A percentile compares a stretch with the other conserved stretches of the same genome.
These are phyloP conservation scores for Heliamphora exappendiculata DNA, from an alignment of 148 eudicot species.

Conservation along the genomic window DNA sequence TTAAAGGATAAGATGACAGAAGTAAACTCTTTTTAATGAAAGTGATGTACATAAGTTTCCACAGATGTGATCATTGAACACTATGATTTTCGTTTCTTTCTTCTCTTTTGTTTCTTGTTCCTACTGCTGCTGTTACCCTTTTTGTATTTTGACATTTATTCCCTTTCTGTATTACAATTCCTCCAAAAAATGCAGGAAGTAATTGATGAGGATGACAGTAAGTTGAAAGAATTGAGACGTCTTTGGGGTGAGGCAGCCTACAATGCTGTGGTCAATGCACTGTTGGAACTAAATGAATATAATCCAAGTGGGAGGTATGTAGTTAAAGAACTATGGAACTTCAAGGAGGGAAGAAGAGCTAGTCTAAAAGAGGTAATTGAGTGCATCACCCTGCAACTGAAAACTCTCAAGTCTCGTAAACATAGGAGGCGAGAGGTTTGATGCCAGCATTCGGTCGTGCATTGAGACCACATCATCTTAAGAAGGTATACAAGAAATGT, in stretches of 20 bases:
- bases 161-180: neutral
- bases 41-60: neutral
- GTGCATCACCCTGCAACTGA: constrained; percentile 18
- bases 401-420: constrained; percentile 16
- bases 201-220: constrained; percentile 23
- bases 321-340: constrained; percentile 30
- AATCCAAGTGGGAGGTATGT: constrained; percentile 36
- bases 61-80: neutral
- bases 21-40: neutral
- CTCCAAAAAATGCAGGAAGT: constrained; percentile 16
- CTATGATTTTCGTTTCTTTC: neutral
- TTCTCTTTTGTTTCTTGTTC: neutral
- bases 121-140: neutral
- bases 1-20: neutral
- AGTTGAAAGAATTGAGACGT: constrained; percentile 19
- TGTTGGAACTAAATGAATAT: constrained; percentile 30
- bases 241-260: constrained; percentile 19
- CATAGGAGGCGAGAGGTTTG: constrained; percentile 13
- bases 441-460: neutral
- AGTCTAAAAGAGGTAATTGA: constrained; percentile 19
- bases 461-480: neutral
- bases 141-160: neutral
- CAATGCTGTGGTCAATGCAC: constrained; percentile 21
- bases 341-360: constrained; percentile 24
- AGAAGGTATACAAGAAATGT: neutral